Evolutionary conservation across 176 grass and related monocot species (phyloP).

Genomic region (Chloris gayana): DNA sequence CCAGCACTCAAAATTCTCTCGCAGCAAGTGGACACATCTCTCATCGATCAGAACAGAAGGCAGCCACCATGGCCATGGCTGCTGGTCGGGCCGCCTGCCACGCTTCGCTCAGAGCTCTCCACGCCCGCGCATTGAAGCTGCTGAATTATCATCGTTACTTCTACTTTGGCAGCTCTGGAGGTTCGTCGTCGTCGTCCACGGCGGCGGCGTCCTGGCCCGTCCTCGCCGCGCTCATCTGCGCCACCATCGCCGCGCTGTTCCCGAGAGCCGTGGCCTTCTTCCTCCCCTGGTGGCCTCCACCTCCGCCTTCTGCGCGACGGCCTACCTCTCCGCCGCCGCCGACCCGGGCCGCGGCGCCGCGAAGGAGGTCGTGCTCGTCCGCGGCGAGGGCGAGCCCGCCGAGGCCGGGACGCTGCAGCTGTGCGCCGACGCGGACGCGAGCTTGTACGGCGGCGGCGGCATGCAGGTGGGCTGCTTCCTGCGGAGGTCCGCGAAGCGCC

Average conservation of each 20-base stretch:
- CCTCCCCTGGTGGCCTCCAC: slow-evolving; percentile 60
- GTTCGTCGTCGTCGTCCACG: neutral
- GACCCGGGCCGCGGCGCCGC: slow-evolving; percentile 6
- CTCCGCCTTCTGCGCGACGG: slow-evolving; percentile 46
- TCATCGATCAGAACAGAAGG: neutral
- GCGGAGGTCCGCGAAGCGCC: slow-evolving; percentile 2
- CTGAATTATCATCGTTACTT: neutral
- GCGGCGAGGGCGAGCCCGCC: slow-evolving; percentile 3
- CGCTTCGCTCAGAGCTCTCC: slow-evolving; percentile 19
- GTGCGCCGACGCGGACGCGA: slow-evolving; percentile 56
- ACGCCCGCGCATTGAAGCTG: neutral
- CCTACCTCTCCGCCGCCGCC: slow-evolving; percentile 35
- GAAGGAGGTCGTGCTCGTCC: slow-evolving; percentile 46
- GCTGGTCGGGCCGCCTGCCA: neutral
- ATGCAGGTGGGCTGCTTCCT: slow-evolving; percentile 53
- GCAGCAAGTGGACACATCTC: neutral
- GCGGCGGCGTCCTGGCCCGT: neutral
- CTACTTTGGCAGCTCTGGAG: neutral
- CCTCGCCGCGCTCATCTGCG: slow-evolving; percentile 3
- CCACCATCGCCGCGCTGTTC: neutral
- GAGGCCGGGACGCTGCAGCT: slow-evolving; percentile 47
- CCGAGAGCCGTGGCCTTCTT: slow-evolving; percentile 47
- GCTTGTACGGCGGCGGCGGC: slow-evolving; percentile 22
- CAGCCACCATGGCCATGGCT: slow-evolving; percentile 35
- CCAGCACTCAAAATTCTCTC: neutral